phyloP scores from a whole-genome alignment of 176 grass and related monocot genomes.

The Rhynchospora pubera region DNA sequence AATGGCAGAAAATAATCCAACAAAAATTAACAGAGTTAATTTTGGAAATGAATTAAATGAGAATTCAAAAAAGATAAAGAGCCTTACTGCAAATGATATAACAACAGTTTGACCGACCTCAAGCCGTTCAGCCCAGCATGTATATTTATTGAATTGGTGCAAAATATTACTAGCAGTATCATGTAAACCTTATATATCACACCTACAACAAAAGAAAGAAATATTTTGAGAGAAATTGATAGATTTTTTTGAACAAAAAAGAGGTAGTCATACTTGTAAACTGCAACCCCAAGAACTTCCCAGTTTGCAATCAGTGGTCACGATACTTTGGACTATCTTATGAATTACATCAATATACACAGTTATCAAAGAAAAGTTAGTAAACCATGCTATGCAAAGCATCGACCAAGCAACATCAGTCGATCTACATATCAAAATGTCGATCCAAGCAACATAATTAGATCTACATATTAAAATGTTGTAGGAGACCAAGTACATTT shows the following conservation, averaged over 20 bases:
- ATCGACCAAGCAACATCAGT: too few relatives aligned
- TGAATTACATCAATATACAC: neutral
- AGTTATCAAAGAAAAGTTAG: too few relatives aligned
- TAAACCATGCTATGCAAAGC: too few relatives aligned
- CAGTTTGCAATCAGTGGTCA: neutral
- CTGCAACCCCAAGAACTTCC: neutral
- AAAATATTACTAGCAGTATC: constrained; percentile 89
- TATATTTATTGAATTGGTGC: constrained; percentile 99
- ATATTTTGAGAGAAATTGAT: neutral
- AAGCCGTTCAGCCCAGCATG: constrained; percentile 93
- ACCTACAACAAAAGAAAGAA: constrained; percentile 40
- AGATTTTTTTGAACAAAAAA: neutral
- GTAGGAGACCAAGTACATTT: too few relatives aligned
- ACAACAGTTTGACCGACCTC: constrained; percentile 94
- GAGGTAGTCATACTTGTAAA: neutral
- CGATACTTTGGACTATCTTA: neutral
- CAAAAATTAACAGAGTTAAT: neutral
- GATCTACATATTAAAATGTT: too few relatives aligned
- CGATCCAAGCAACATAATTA: too few relatives aligned
- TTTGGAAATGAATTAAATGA: neutral
- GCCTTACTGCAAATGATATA: constrained; percentile 87
- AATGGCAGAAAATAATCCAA: neutral
- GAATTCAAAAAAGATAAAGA: neutral
- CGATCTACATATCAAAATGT: too few relatives aligned
- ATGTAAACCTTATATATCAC: constrained; percentile 92